A percentile compares a stretch with the other conserved stretches of the same genome.
phyloP scores from a whole-genome alignment of 352 stramenopile genomes.

The Globisporangium cylindrosporum region DNA sequence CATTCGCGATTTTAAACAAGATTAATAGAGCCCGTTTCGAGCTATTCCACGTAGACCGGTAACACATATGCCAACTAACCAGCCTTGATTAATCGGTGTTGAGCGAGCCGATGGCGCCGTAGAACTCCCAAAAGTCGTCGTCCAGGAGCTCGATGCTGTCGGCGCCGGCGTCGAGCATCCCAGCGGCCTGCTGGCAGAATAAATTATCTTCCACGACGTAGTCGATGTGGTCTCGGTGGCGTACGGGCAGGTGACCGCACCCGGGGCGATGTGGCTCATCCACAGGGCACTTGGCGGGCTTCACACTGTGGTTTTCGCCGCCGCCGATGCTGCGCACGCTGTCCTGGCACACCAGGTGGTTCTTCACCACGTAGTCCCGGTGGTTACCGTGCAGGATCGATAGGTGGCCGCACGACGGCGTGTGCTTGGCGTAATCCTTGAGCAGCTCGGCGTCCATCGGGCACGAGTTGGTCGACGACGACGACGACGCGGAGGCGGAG shows the following conservation, averaged over 20 bases:
- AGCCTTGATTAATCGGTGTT: slow-evolving; percentile 25
- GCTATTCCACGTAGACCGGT: background rate
- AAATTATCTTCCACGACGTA: slow-evolving; percentile 83
- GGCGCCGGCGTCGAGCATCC: slow-evolving; percentile 46
- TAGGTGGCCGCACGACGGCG: slow-evolving; percentile 63
- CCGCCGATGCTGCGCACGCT: slow-evolving; percentile 39
- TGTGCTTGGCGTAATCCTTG: slow-evolving; percentile 60
- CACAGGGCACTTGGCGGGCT: slow-evolving; percentile 20
- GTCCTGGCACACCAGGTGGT: slow-evolving; percentile 77
- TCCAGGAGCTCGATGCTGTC: slow-evolving; percentile 67
- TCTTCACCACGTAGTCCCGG: slow-evolving; percentile 79
- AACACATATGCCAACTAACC: background rate
- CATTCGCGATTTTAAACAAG: background rate
- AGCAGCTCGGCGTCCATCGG: slow-evolving; percentile 29
- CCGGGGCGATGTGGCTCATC: slow-evolving; percentile 58
- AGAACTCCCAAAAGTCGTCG: slow-evolving; percentile 85
- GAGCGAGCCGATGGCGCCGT: slow-evolving; percentile 63
- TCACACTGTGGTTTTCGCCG: slow-evolving; percentile 18
- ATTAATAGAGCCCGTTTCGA: slow-evolving; percentile 2
- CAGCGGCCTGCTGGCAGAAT: slow-evolving; percentile 59
- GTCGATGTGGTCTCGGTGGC: slow-evolving; percentile 79
- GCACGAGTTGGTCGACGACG: slow-evolving; percentile 10
- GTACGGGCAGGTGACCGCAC: slow-evolving; percentile 69
- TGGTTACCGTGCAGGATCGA: slow-evolving; percentile 79
- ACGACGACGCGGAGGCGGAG: background rate